A percentile compares a stretch with the other conserved stretches of the same genome.
These are phyloP conservation scores for Favolaschia claudopus DNA, from an alignment of 768 basidiomycete genomes.

Conservation along the genomic window DNA sequence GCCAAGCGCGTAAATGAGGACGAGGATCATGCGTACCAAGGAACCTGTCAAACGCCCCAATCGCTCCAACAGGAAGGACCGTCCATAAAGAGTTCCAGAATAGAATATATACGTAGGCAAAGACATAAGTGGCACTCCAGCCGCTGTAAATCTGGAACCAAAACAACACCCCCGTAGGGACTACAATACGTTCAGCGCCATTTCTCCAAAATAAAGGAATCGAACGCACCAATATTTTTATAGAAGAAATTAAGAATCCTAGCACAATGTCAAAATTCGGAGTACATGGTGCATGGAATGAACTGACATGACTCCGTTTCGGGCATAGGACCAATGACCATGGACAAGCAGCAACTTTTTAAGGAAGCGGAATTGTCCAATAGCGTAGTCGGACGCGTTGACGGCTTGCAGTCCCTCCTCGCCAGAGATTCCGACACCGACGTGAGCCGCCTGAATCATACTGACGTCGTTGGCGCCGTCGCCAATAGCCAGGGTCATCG, in stretches of 20 bases:
- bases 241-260: conserved; percentile 99
- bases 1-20: background rate
- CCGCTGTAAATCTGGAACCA: conserved; percentile 78
- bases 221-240: conserved; percentile 79
- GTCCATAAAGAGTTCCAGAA: conserved; percentile 99
- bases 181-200: conserved; percentile 29
- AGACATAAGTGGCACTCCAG: conserved; percentile 61
- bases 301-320: conserved; percentile 88
- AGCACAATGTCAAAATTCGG: background rate
- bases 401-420: conserved; percentile 98
- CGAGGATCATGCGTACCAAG: conserved; percentile 61
- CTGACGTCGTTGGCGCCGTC: conserved; percentile 99
- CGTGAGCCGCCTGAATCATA: conserved; percentile 99
- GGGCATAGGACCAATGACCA: conserved; percentile 97
- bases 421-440: conserved; percentile 96
- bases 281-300: background rate
- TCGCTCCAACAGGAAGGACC: conserved; percentile 90
- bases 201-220: background rate
- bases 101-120: conserved; percentile 92
- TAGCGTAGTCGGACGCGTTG: conserved; percentile 99
- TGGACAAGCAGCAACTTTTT: conserved; percentile 93
- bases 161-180: conserved; percentile 93
- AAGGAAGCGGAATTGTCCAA: conserved; percentile 93
- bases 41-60: conserved; percentile 94
- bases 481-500: conserved; percentile 96